Conservation (phyloP, 768 basidiomycete genomes). For the Pleurotus cornucopiae region DNA sequence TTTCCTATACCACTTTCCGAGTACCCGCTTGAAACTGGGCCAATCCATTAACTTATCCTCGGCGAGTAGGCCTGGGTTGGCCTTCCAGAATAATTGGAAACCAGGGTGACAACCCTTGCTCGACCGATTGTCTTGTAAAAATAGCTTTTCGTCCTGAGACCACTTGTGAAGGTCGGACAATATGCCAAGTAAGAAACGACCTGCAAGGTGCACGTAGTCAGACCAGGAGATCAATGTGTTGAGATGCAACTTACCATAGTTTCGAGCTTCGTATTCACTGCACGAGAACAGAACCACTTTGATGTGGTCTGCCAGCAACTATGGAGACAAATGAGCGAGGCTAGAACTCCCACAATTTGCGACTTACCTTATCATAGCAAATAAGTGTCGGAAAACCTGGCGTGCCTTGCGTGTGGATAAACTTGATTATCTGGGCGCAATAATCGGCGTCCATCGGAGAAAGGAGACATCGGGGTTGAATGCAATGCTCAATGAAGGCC, state of each 20-base stretch:
- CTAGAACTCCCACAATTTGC: neutral
- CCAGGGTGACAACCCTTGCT: slow-evolving; percentile 70
- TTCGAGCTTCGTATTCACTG: slow-evolving; percentile 93
- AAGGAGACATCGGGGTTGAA: slow-evolving; percentile 87
- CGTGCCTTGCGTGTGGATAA: slow-evolving; percentile 85
- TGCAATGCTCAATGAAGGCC: slow-evolving; percentile 82
- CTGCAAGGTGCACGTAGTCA: slow-evolving; percentile 30
- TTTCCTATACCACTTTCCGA: slow-evolving; percentile 83
- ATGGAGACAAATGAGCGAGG: slow-evolving; percentile 6
- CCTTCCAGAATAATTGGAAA: slow-evolving; percentile 49
- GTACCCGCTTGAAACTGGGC: slow-evolving; percentile 62
- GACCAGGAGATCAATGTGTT: neutral
- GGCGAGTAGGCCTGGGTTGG: slow-evolving; percentile 33
- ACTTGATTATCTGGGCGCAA: slow-evolving; percentile 86
- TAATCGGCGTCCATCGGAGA: slow-evolving; percentile 97
- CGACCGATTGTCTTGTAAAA: slow-evolving; percentile 65
- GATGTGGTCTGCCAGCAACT: slow-evolving; percentile 85
- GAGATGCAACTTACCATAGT: slow-evolving; percentile 62
- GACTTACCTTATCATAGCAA: slow-evolving; percentile 74
- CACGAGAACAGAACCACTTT: slow-evolving; percentile 86
- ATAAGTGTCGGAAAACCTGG: slow-evolving; percentile 82
- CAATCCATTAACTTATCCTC: slow-evolving; percentile 61
- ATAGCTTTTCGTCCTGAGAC: slow-evolving; percentile 73
- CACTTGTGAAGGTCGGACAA: slow-evolving; percentile 76
- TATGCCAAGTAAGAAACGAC: slow-evolving; percentile 81